Conservation (phyloP, 2,329 filamentous ascomycete species). For the Talaromyces pinophilus region DNA sequence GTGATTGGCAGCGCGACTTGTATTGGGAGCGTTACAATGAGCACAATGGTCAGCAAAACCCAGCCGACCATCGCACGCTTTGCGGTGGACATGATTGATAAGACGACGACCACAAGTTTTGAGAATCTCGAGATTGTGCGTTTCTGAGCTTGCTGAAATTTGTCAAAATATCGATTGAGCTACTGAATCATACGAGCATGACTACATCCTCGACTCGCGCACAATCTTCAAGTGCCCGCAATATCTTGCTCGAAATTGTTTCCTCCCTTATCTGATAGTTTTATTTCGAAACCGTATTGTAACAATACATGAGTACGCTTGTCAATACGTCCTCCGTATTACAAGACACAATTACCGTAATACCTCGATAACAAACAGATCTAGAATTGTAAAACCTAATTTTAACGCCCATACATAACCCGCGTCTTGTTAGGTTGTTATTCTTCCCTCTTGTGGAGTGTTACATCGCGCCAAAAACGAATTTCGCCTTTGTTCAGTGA, state of each 20-base stretch:
- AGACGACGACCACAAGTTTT: not conserved
- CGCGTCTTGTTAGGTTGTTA: not conserved
- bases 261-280: not conserved
- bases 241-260: not conserved
- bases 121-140: not conserved
- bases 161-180: not conserved
- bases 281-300: not conserved
- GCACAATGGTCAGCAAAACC: not conserved
- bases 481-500: not conserved
- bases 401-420: conserved; percentile 2
- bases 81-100: conserved; percentile 1
- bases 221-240: not conserved
- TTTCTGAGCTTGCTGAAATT: too few relatives aligned
- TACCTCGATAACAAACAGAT: not conserved
- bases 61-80: not conserved
- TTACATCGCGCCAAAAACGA: conserved; percentile 11
- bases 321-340: not conserved
- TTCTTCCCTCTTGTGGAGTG: conserved; percentile 7
- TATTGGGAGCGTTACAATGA: not conserved
- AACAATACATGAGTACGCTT: not conserved
- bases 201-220: not conserved
- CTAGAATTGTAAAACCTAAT: conserved; percentile 7
- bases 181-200: not conserved
- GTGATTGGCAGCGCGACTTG: not conserved
- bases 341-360: not conserved